These are phyloP conservation scores for Apium graveolens DNA, from an alignment of 129 eudicot species.

Conservation along the genomic window DNA sequence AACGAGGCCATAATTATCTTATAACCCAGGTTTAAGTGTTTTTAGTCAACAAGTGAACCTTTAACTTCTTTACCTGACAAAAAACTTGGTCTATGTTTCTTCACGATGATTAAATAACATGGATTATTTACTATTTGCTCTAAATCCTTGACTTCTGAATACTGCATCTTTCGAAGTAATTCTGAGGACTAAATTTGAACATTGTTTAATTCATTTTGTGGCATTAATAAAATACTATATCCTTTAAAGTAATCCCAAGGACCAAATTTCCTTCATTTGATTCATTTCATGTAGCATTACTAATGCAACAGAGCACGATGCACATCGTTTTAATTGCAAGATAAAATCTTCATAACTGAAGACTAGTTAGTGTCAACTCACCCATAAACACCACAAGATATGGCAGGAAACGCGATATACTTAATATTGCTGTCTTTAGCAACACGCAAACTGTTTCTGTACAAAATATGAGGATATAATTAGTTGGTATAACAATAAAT, in stretches of 20 bases:
- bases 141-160: not conserved
- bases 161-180: not conserved
- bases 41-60: not conserved
- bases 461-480: slow-evolving; percentile 15
- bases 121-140: not conserved
- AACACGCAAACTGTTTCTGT: slow-evolving; percentile 69
- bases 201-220: not conserved
- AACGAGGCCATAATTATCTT: too few relatives aligned
- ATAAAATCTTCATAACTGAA: not conserved
- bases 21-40: not conserved
- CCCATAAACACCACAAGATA: slow-evolving; percentile 85
- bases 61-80: not conserved
- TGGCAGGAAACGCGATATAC: slow-evolving; percentile 92
- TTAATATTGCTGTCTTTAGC: slow-evolving; percentile 76
- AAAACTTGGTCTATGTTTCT: not conserved
- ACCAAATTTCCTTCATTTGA: not conserved
- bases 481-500: not conserved
- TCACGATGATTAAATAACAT: not conserved
- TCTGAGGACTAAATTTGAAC: not conserved
- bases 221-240: not conserved
- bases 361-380: slow-evolving; percentile 19
- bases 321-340: not conserved
- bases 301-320: not conserved
- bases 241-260: not conserved
- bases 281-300: not conserved